Evolutionary conservation across 2,329 filamentous ascomycete genomes (phyloP), one percentile per base, ranked within the genome.

Genomic region (Bipolaris zeicola): DNA sequence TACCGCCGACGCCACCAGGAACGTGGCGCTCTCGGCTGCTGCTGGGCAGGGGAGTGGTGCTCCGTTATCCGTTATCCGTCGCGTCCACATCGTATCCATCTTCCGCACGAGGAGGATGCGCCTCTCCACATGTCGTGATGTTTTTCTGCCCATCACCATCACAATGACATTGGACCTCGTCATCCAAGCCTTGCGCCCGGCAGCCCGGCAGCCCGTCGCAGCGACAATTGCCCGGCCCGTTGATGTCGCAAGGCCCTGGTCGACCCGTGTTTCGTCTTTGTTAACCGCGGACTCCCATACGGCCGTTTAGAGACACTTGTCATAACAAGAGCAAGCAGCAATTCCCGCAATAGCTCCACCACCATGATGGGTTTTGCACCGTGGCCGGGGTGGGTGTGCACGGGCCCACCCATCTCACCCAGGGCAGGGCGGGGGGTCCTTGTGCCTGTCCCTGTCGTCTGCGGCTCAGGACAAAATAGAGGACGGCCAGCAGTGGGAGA

Each of bases 401-500:
- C 47, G 53, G 37, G n/a, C 47, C 47, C 34, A 3, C 20, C 43
- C 45, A 56, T 63, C 3, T 28, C 8, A 10, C 26, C 7, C 57
- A 55, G 54, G 52, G 54, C 61, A 60, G 53, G 39, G 48, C 58
- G 31, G 52, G 18, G 38, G 42, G 20, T 13, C 58, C 45, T 59
- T 58, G 49, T 65, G 18, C 58, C 45, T 59, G 59, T 46, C 63
- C 55, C 38, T 13, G 31, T 45, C 44, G 39, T 28, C 42, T 28
- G 22, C 24, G 18, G 26, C 10, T n/a, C 36, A 28, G 20, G 24
- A 14, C 16, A 13, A 41, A 47, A n/a, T 43, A 34, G 42, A 26
- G 47, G 52, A 63, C 62, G 24, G 66, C 65, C 65, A 58, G 57
- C 66, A 66, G 67, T 57, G 38, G 36, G 45, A 28, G 50, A 61